These are phyloP conservation scores for Beauveria medogensis DNA, from an alignment of 2,329 filamentous ascomycete species.

Conservation along the genomic window DNA sequence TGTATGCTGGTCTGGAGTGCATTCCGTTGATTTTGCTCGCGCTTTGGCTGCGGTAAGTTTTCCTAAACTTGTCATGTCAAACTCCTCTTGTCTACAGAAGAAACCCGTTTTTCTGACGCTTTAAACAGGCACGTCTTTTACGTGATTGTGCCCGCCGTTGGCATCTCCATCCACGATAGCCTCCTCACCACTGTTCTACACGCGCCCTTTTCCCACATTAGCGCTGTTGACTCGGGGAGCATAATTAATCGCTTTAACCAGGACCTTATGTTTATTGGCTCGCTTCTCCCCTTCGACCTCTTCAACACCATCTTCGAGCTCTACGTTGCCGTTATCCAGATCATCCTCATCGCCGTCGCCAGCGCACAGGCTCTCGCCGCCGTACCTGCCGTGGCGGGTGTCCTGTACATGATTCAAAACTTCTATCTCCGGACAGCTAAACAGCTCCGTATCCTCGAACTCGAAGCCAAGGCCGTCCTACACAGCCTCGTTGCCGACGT, in stretches of 20 bases:
- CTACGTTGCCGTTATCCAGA: neutral
- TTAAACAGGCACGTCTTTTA: neutral
- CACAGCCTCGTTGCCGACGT: neutral
- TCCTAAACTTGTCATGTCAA: neutral
- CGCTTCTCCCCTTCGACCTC: neutral
- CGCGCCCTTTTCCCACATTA: constrained; percentile 5
- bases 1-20: neutral
- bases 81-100: neutral
- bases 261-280: neutral
- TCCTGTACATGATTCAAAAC: neutral
- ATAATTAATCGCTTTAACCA: constrained; percentile 4
- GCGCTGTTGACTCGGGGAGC: neutral
- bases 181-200: neutral
- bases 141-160: neutral
- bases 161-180: neutral
- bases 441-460: neutral
- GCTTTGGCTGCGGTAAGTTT: neutral
- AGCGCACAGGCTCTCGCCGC: neutral
- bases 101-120: neutral
- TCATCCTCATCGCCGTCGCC: neutral
- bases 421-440: neutral
- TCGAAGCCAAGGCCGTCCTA: neutral
- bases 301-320: constrained; percentile 1
- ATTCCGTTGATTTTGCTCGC: neutral
- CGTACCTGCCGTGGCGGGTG: neutral